Evolutionary conservation across 129 eudicot species (phyloP), one percentile per base, ranked within the genome.

Genomic region (Flaveria robusta): DNA sequence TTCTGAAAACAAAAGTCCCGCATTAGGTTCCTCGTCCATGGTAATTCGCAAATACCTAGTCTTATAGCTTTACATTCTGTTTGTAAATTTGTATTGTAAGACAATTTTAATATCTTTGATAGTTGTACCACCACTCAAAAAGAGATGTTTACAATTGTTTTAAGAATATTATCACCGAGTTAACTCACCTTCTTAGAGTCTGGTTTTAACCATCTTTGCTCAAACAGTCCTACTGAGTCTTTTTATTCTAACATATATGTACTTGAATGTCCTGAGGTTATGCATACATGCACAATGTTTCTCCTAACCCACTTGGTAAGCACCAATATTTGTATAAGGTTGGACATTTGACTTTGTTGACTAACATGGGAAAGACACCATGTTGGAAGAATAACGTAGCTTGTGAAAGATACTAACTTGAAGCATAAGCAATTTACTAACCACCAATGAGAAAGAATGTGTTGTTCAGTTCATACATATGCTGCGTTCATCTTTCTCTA

Each of bases 331-430:
- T 27, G 43, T 27, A 26, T 41, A 29, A 62, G 27, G 19, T 62
- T 66, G 70, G 49, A 34, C 70, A 64, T 34, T 37, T n/a, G 70
- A 37, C 23, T 13, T 31, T 65, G 26, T 66, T 31, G 49, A 66
- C 70, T 14, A 16, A 37, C 49, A 39, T 37, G 70, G 18, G 70
- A 66, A 65, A 66, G 70, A n/a, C 49, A 37, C 24, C 26, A 24
- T n/a, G 46, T 34, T 34, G 26, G 26, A 65, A 65, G 70, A 62
- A 62, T 18, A 2, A 18, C n/a, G 9, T 66, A 66, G 16, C 47
- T 16, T 66, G 70, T 34, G 49, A 34, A 66, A 66, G 70, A 37
- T 66, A 15, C 24, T 37, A 66, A 34, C 70, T 37, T 34, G 47
- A 66, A 34, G 70, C 14, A 16, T 27, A 62, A 62, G 10, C 5